Evolutionary conservation across 805 yeast species (phyloP), one percentile per base, ranked within the genome.

Genomic region (Pichia cephalocereana): DNA sequence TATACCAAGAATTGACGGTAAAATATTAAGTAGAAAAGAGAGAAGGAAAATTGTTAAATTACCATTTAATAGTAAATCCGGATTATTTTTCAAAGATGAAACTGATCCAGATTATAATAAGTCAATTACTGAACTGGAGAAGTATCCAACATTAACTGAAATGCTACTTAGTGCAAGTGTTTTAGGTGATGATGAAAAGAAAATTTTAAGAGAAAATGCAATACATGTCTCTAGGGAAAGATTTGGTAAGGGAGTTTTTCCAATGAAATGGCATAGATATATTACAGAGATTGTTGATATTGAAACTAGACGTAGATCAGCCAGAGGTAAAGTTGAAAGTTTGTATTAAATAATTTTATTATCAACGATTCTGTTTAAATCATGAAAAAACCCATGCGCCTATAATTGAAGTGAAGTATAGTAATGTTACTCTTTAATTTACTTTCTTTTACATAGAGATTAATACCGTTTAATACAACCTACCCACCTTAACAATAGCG

Each of bases 31-130:
- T 11, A 41, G 44, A 17, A 28, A 17, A 3, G 47, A 46, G 17
- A 10, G 17, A 3, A 41, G 46, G 15, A 38, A 40, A 23, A 12
- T 10, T 5, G 14, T 39, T 11, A 49, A 31, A 23, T 31, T 36
- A 6, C 38, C 28, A 9, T 45, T 46, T 4, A 10, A 61, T 66
- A 26, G 70, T 73, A 14, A 76, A 49, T 74, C 87, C 0, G 98
- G 98, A 0, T 83, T 85, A 58, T 84, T 89, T 63, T 93, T 91
- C 70, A 79, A 75, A 52, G 79, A 83, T 54, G 64, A 66, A 12
- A 63, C 64, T 8, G 97, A 90, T 60, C 95, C 96, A 1, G 96
- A 86, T 62, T 50, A 23, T 43, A 15, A 17, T 7, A 82, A 60
- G 56, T 43, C 50, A 27, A 18, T 38, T 6, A 28, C 40, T 12